Evolutionary conservation across 1,139 yeast species (phyloP), one percentile per base, ranked within the genome.

Genomic region (Lodderomyces metapsilosis): DNA sequence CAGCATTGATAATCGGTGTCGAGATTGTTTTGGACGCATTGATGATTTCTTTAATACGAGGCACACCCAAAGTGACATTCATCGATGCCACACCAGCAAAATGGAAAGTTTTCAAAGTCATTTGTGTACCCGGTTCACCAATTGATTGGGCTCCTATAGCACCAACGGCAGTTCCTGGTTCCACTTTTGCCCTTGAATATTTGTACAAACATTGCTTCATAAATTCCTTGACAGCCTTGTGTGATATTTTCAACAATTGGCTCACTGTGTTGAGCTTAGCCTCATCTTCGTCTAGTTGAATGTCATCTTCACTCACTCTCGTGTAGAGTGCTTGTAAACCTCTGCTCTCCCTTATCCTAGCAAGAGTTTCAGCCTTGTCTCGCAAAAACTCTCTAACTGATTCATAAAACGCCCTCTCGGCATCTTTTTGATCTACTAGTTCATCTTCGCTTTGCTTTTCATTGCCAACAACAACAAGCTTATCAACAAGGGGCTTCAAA

Each of bases 81-180:
- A 92, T 92, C 38, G 96, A 87, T 24, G 98, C 98, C 45, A 92
- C 98, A 74, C 98, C 98, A 56, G 98, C 98, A 75, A 92, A 92
- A 73, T 92, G 98, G 88, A 92, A 92, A 58, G 98, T 92, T 68
- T 92, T 92, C 66, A 92, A 76, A 8, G 98, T 92, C 98, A 92
- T 92, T 66, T 92, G 98, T 1, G 98, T 92, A 66, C 98, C 98
- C 9, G 98, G 98, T 59, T 92, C 98, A 68, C 98, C 98, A 70
- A 92, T 92, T 27, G 96, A 88, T 59, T 92, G 98, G 0, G 98
- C 98, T 50, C 98, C 98, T 67, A 92, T 91, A 12, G 98, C 98
- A 51, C 98, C 98, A 39, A 92, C 98, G 3, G 99, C 98, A 7
- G 98, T 92, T 50, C 98, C 99, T 1, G 99, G 98, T 61, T 94